Evolutionary conservation across 1,284 basidiomycete species (phyloP), one percentile per base, ranked within the genome.

Genomic region (Vanrija sp.): DNA sequence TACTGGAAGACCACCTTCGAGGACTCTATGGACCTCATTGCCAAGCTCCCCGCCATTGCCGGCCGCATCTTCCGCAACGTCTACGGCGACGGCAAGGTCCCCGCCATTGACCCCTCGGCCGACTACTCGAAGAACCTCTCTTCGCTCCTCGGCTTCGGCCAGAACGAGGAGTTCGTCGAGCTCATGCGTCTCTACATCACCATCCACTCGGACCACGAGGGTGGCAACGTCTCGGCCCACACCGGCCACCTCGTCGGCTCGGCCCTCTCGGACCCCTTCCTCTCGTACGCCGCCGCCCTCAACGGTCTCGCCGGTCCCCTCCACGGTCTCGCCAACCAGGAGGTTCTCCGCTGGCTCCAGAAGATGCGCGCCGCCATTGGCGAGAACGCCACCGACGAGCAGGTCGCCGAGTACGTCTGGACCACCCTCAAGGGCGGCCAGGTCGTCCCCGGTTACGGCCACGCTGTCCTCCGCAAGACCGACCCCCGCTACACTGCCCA

Each of bases 131-230:
- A 87, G 78, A 98, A 98, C 80, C 84, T 96, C 68, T 83, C 94
- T 50, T 86, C 86, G 66, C 85, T 96, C 64, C 89, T 98, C 61
- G 95, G 95, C 64, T 97, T 91, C 74, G 91, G 89, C 57, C 88
- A 92, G 64, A 89, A 92, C 68, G 78, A 83, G 58, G 87, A 85
- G 54, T 97, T 98, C 66, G 89, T 95, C 62, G 95, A 98, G 80
- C 85, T 97, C 63, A 85, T 98, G 78, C 85, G 95, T 68, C 84
- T 98, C 59, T 98, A 98, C 83, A 87, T 98, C 78, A 95, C 93
- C 71, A 95, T 98, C 72, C 95, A 98, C 84, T 89, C 89, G 73
- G 94, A 98, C 78, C 94, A 98, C 80, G 94, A 98, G 79, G 95
- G 95, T 76, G 95, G 95, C 52, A 98, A 98, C 73, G 95, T 98